Evolutionary conservation across 345 rosid genomes (phyloP).

Genomic region (Gossypium bickii): DNA sequence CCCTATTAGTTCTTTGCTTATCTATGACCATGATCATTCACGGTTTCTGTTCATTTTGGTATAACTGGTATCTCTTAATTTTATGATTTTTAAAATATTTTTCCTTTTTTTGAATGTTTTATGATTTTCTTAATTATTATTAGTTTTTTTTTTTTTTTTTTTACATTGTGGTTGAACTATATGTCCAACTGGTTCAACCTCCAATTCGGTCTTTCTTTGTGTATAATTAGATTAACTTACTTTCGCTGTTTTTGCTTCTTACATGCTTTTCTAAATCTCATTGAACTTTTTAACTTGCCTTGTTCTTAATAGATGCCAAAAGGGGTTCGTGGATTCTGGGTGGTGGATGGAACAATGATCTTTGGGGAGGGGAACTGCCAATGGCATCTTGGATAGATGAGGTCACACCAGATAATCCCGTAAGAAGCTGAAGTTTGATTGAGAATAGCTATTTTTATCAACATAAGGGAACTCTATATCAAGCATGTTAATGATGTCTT

Average conservation of each 20-base stretch:
- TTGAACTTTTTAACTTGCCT: background rate
- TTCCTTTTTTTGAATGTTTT: too few species aligned
- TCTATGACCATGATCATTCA: background rate
- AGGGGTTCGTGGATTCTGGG: constrained; percentile 82
- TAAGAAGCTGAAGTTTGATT: constrained; percentile 27
- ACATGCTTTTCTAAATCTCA: constrained; percentile 1
- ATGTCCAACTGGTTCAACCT: background rate
- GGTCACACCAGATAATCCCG: constrained; percentile 70
- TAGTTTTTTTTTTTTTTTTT: too few species aligned
- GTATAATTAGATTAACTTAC: background rate
- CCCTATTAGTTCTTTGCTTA: background rate
- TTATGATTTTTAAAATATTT: too few species aligned
- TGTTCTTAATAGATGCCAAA: constrained; percentile 36
- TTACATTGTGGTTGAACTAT: too few species aligned
- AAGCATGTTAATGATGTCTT: background rate
- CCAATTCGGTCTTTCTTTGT: background rate
- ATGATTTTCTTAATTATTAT: too few species aligned
- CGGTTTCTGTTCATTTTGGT: too few species aligned
- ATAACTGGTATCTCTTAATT: too few species aligned
- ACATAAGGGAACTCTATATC: background rate
- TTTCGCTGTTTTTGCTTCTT: background rate
- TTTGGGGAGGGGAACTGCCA: constrained; percentile 94
- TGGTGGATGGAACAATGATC: constrained; percentile 95
- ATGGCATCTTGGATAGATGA: constrained; percentile 79
- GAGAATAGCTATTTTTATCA: background rate